Evolutionary conservation across 2,329 filamentous ascomycete species (phyloP).

Genomic region (Colletotrichum tofieldiae): DNA sequence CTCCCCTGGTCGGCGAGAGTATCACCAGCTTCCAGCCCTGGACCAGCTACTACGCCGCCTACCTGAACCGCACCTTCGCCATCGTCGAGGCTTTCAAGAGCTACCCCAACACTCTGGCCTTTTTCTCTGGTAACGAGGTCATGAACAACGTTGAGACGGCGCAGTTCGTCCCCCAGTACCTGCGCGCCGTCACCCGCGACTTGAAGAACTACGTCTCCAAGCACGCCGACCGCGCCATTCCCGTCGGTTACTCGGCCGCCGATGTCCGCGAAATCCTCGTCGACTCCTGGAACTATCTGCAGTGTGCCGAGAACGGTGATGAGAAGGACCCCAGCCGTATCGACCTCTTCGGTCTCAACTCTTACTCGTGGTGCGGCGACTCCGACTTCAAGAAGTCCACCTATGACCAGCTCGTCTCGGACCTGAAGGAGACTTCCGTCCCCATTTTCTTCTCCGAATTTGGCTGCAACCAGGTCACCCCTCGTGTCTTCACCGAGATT

Average conservation of each 20-base stretch:
- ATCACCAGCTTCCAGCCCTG: slow-evolving; percentile 70
- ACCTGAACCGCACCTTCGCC: slow-evolving; percentile 77
- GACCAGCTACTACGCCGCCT: slow-evolving; percentile 72
- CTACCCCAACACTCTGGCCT: slow-evolving; percentile 78
- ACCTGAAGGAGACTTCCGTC: slow-evolving; percentile 77
- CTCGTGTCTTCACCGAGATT: slow-evolving; percentile 84
- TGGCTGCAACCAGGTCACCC: slow-evolving; percentile 82
- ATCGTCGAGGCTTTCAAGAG: slow-evolving; percentile 77
- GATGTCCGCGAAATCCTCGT: slow-evolving; percentile 82
- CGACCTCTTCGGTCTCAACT: slow-evolving; percentile 85
- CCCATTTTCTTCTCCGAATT: slow-evolving; percentile 88
- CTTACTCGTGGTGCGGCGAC: slow-evolving; percentile 79
- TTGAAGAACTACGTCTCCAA: slow-evolving; percentile 86
- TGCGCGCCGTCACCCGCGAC: slow-evolving; percentile 83
- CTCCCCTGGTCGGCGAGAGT: slow-evolving; percentile 72
- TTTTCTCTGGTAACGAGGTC: slow-evolving; percentile 86
- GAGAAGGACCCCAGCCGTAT: slow-evolving; percentile 73
- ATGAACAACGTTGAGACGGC: slow-evolving; percentile 77
- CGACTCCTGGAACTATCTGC: slow-evolving; percentile 83
- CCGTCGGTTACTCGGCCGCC: slow-evolving; percentile 86
- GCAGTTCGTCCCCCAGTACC: slow-evolving; percentile 76
- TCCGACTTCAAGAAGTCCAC: slow-evolving; percentile 75
- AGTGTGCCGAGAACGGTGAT: slow-evolving; percentile 73
- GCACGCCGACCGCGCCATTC: slow-evolving; percentile 77
- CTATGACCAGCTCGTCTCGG: slow-evolving; percentile 74